Conservation (phyloP, 164 flowering plant genomes). For the Amborella trichopoda region DNA sequence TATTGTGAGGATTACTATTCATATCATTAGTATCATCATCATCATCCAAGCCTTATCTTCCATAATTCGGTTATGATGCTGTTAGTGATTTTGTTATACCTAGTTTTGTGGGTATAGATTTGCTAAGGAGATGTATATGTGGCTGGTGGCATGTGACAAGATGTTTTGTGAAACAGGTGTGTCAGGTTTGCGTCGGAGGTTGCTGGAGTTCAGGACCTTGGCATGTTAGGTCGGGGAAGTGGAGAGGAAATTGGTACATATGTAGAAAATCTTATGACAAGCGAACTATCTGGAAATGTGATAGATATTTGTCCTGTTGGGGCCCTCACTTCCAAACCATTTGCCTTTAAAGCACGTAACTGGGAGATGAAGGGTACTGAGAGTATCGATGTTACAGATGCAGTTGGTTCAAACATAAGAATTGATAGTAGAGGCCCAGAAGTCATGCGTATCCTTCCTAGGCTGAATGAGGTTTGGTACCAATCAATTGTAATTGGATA, state of each 20-base stretch:
- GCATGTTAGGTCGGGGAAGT: constrained; percentile 98
- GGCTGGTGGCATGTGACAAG: too few species aligned
- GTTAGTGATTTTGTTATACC: too few species aligned
- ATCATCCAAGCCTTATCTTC: too few species aligned
- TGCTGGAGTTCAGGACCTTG: constrained; percentile 98
- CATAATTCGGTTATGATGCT: too few species aligned
- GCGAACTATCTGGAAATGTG: constrained; percentile 98
- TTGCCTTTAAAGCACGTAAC: constrained; percentile 97
- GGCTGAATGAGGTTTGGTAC: constrained; percentile 77
- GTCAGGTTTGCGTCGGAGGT: constrained; percentile 97
- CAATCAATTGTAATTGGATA: not conserved
- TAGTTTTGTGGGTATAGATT: too few species aligned
- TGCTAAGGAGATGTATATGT: too few species aligned
- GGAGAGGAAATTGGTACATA: constrained; percentile 99
- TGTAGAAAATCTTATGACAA: constrained; percentile 94
- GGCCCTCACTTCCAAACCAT: constrained; percentile 95
- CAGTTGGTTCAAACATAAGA: constrained; percentile 95
- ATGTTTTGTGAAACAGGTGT: too few species aligned
- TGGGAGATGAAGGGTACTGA: constrained; percentile 98
- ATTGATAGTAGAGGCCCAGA: constrained; percentile 99
- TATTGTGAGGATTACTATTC: too few species aligned
- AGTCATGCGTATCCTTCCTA: constrained; percentile 89
- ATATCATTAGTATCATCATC: too few species aligned
- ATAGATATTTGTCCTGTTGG: constrained; percentile 99
- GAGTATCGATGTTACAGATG: constrained; percentile 94